Conservation (phyloP, 75 land plant genomes). For the Sequoiadendron giganteum region DNA sequence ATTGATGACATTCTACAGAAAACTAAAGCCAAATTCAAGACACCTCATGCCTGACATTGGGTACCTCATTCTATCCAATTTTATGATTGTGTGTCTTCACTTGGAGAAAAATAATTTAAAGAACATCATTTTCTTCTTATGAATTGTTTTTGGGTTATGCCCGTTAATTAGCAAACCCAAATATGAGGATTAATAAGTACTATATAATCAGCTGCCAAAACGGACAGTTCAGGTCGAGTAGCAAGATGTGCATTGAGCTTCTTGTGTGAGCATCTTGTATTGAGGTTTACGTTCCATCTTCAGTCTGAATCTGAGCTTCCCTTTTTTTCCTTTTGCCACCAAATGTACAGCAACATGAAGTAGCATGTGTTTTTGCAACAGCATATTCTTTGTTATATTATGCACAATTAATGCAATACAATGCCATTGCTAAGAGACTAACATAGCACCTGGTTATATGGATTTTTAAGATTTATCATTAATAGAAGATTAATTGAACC, state of each 20-base stretch:
- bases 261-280: not conserved
- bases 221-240: not conserved
- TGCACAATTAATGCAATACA: not conserved
- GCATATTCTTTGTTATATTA: not conserved
- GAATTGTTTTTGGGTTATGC: not conserved
- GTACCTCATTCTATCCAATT: too few relatives aligned
- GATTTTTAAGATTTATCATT: constrained; percentile 9
- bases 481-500: not conserved
- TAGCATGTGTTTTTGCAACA: not conserved
- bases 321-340: not conserved
- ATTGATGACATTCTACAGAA: too few relatives aligned
- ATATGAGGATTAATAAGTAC: not conserved
- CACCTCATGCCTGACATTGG: too few relatives aligned
- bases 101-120: too few relatives aligned
- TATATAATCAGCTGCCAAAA: not conserved
- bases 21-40: too few relatives aligned
- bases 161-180: not conserved
- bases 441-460: not conserved
- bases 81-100: too few relatives aligned
- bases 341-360: not conserved
- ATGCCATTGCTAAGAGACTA: not conserved
- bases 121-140: not conserved
- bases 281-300: not conserved
- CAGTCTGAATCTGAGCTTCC: not conserved
- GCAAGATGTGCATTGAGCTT: not conserved